Evolutionary conservation across 1,139 yeast genomes (phyloP).

Genomic region (Kluyveromyces sp.): DNA sequence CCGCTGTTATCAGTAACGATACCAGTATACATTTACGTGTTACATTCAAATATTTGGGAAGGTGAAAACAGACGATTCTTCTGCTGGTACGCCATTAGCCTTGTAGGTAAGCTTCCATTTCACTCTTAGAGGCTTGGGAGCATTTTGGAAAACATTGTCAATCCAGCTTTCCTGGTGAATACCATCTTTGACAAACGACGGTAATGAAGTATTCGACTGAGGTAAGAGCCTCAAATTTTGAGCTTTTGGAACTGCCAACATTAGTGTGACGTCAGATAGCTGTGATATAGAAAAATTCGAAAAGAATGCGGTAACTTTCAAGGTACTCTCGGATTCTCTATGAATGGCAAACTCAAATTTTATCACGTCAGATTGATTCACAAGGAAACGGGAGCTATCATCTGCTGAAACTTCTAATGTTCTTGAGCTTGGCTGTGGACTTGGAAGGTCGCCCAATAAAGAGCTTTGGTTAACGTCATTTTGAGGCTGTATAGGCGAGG

Average conservation of each 20-base stretch:
- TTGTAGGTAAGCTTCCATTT: conserved; percentile 72
- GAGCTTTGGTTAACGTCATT: conserved; percentile 10
- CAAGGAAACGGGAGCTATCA: conserved; percentile 18
- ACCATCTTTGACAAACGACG: conserved; percentile 46
- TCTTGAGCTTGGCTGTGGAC: conserved; percentile 12
- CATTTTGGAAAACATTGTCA: conserved; percentile 40
- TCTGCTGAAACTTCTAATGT: neutral
- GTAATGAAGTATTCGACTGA: conserved; percentile 54
- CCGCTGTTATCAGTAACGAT: neutral
- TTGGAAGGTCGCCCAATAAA: conserved; percentile 13
- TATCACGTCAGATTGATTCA: conserved; percentile 44
- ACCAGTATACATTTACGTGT: conserved; percentile 7
- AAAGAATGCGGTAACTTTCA: conserved; percentile 42
- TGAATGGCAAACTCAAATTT: conserved; percentile 47
- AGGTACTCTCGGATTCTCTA: conserved; percentile 35
- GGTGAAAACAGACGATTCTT: conserved; percentile 51
- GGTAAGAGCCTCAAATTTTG: conserved; percentile 61
- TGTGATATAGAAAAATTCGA: conserved; percentile 42
- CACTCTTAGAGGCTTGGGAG: conserved; percentile 48
- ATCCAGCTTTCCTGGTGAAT: conserved; percentile 40
- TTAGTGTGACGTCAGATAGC: conserved; percentile 52
- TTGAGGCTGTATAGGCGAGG: conserved; percentile 33
- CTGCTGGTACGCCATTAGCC: conserved; percentile 41
- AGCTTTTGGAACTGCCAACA: conserved; percentile 77
- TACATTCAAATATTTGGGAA: conserved; percentile 29